A percentile compares a stretch with the other conserved stretches of the same genome.
phyloP scores from a whole-genome alignment of 225 moss, liverwort and hornwort species.

The Thuidium tamariscinum region DNA sequence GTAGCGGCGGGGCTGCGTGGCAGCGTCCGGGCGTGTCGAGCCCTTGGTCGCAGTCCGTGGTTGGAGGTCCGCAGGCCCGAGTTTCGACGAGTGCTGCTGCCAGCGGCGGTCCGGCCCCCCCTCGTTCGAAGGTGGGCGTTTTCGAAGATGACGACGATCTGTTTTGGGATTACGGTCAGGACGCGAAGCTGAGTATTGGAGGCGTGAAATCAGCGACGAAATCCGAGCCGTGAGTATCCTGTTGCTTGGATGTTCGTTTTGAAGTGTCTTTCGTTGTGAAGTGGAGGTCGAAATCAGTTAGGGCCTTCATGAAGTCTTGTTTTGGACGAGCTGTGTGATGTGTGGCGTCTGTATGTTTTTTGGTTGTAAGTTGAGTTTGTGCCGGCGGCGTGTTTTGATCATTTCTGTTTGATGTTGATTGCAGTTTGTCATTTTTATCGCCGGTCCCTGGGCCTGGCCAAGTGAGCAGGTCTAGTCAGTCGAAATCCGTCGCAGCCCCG shows the following conservation, averaged over 20 bases:
- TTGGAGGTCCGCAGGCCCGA: slow-evolving; percentile 5
- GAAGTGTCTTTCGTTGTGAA: neutral
- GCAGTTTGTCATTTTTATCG: slow-evolving; percentile 70
- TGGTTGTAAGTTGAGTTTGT: too few species aligned
- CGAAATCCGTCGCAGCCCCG: slow-evolving; percentile 1
- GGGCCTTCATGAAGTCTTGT: neutral
- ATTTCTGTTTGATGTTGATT: neutral
- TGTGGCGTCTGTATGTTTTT: neutral
- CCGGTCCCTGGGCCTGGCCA: slow-evolving; percentile 35
- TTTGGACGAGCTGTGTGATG: neutral
- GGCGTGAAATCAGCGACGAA: slow-evolving; percentile 62
- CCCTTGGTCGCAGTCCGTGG: slow-evolving; percentile 16
- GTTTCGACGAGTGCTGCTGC: slow-evolving; percentile 9
- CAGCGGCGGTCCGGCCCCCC: slow-evolving; percentile 13
- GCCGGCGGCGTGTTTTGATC: neutral
- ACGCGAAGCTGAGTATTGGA: slow-evolving; percentile 60
- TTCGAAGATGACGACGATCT: slow-evolving; percentile 58
- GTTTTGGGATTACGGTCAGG: slow-evolving; percentile 85
- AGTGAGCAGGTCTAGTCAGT: slow-evolving; percentile 5
- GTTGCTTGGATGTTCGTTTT: neutral
- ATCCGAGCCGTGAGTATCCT: slow-evolving; percentile 51
- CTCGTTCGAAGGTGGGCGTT: slow-evolving; percentile 83
- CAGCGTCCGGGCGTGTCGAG: slow-evolving; percentile 60
- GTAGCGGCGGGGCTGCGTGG: slow-evolving; percentile 93
- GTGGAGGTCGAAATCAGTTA: neutral